A percentile compares a stretch with the other conserved stretches of the same genome.
These are phyloP conservation scores for Lathyrus oleraceus DNA, from an alignment of 306 rosid genomes.

Conservation along the genomic window DNA sequence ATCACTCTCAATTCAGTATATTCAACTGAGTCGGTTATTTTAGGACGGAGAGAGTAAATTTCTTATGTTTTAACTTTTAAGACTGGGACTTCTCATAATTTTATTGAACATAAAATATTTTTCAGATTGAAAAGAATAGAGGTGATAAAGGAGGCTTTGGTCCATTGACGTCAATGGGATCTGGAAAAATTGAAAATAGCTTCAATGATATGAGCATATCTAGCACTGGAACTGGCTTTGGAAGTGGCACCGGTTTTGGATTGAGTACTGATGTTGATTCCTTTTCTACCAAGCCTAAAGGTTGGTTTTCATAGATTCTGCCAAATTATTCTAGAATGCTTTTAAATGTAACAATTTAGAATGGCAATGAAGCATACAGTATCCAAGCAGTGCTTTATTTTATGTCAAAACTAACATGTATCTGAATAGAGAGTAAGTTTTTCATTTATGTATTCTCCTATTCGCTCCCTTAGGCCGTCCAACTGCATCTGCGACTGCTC, in stretches of 20 bases:
- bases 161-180: slow-evolving; percentile 80
- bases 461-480: slow-evolving; percentile 60
- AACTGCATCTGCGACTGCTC: slow-evolving; percentile 84
- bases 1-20: too few relatives aligned
- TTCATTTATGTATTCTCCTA: slow-evolving; percentile 26
- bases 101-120: slow-evolving; percentile 16
- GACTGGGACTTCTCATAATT: background rate
- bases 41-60: too few relatives aligned
- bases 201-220: slow-evolving; percentile 78
- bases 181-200: slow-evolving; percentile 86
- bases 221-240: slow-evolving; percentile 67
- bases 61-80: background rate
- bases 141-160: slow-evolving; percentile 87
- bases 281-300: slow-evolving; percentile 81
- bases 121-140: slow-evolving; percentile 90
- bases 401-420: slow-evolving; percentile 20
- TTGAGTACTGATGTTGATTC: slow-evolving; percentile 70
- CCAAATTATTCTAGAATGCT: slow-evolving; percentile 20
- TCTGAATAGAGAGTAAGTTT: slow-evolving; percentile 25
- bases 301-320: slow-evolving; percentile 43
- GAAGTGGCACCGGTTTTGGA: slow-evolving; percentile 43
- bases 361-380: slow-evolving; percentile 18
- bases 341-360: slow-evolving; percentile 26
- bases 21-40: too few relatives aligned
- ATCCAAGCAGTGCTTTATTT: slow-evolving; percentile 22